These are phyloP conservation scores for Mortierella sp. DNA, from an alignment of 371 early-diverging fungal genomes.

Conservation along the genomic window DNA sequence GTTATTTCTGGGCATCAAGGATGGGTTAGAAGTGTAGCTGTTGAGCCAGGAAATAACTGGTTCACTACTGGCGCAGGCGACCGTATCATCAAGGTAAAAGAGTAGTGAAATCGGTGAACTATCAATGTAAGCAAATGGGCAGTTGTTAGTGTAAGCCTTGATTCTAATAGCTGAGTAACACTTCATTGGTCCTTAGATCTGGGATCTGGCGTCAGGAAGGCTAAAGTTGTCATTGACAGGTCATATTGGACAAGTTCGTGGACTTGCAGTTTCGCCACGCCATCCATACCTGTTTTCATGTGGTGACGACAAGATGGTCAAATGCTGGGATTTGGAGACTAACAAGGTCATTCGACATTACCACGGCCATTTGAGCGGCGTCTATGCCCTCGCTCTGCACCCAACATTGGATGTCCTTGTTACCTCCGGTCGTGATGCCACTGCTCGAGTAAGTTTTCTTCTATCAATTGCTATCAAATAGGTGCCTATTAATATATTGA, in stretches of 20 bases:
- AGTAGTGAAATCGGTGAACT: neutral
- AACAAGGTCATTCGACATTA: constrained; percentile 99
- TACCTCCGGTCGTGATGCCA: constrained; percentile 95
- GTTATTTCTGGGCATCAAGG: constrained; percentile 98
- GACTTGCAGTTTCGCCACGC: constrained; percentile 91
- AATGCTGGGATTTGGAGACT: constrained; percentile 98
- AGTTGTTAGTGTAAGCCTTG: neutral
- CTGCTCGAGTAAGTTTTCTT: constrained; percentile 79
- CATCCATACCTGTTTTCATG: constrained; percentile 97
- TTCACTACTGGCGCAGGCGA: constrained; percentile 98
- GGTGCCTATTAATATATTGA: too few species aligned
- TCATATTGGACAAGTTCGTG: constrained; percentile 96
- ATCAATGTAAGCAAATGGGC: too few species aligned
- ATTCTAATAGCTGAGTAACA: neutral
- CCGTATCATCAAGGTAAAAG: constrained; percentile 90
- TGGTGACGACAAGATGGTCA: constrained; percentile 98
- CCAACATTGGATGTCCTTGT: constrained; percentile 95
- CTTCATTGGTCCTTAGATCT: constrained; percentile 70
- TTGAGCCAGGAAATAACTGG: constrained; percentile 97
- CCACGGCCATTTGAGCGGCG: constrained; percentile 96
- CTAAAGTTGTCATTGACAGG: constrained; percentile 96
- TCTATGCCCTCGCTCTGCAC: constrained; percentile 91
- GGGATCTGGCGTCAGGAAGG: constrained; percentile 98
- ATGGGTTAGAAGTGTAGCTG: constrained; percentile 94
- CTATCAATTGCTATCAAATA: too few species aligned